Percentiles rank a stretch among this genome's conserved stretches.
phyloP scores from a whole-genome alignment of 768 basidiomycete species.

The Cubamyces sp. region DNA sequence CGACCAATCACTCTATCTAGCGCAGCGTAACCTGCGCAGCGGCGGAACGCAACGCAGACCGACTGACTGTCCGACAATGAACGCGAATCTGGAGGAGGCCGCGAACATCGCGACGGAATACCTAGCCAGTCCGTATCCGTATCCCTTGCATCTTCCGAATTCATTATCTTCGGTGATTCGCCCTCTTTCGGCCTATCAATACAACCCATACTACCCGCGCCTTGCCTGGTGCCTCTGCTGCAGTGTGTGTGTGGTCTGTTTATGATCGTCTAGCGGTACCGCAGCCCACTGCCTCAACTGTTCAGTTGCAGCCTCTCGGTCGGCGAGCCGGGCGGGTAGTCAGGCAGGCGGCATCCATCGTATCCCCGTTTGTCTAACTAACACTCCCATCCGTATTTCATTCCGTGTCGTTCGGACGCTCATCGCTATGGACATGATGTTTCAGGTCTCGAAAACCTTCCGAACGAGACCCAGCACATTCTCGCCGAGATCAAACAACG shows the following conservation, averaged over 20 bases:
- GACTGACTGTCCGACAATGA: constrained; percentile 23
- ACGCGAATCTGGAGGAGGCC: constrained; percentile 48
- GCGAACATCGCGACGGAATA: constrained; percentile 53
- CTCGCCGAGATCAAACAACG: constrained; percentile 52
- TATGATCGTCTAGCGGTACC: no score
- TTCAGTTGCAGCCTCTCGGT: no score
- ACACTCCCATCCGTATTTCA: neutral
- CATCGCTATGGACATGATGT: neutral
- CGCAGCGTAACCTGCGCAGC: neutral
- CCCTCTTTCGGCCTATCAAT: neutral
- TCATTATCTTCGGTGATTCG: neutral
- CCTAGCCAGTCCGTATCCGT: constrained; percentile 45
- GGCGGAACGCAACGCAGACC: neutral
- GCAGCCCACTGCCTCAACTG: neutral
- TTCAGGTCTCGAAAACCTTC: constrained; percentile 54
- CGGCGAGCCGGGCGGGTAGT: no score
- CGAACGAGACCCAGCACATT: constrained; percentile 50
- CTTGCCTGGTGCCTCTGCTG: neutral
- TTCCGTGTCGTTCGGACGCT: neutral
- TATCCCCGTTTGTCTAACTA: neutral
- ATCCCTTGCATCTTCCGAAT: neutral
- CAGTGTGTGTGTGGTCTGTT: neutral
- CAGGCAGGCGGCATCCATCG: neutral
- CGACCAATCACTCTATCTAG: constrained; percentile 1
- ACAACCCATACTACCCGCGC: neutral